Evolutionary conservation across 768 basidiomycete genomes (phyloP).

Genomic region (Auricularia sp.): DNA sequence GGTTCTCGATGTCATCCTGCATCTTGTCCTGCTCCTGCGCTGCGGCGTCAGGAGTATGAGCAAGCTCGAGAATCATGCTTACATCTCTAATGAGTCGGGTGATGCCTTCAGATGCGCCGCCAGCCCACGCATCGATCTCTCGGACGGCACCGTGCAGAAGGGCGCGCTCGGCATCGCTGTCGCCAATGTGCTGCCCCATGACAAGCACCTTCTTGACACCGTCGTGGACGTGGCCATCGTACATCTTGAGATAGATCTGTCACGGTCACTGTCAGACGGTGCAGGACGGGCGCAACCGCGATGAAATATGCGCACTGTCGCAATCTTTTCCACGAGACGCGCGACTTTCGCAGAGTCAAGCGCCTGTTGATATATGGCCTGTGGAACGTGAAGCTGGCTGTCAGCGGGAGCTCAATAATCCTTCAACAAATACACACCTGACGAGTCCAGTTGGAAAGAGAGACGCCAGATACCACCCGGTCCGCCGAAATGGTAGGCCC

Average conservation of each 20-base stretch:
- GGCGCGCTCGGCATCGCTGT: not conserved
- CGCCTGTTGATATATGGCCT: slow-evolving; percentile 1
- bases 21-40: not conserved
- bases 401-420: not conserved
- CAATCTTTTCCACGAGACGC: not conserved
- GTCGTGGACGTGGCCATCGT: not conserved
- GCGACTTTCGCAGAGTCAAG: not conserved
- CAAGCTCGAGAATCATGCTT: no score
- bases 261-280: no score
- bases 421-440: not conserved
- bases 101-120: not conserved
- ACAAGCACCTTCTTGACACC: not conserved
- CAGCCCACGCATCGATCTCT: not conserved
- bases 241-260: not conserved
- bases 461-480: not conserved
- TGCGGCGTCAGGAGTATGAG: no score
- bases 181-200: not conserved
- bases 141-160: not conserved
- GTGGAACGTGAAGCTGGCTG: not conserved
- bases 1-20: not conserved
- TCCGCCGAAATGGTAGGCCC: not conserved
- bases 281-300: no score
- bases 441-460: not conserved
- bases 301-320: not conserved
- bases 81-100: not conserved